These are phyloP conservation scores for Micractinium conductrix DNA, from an alignment of 139 green algal genomes.

Conservation along the genomic window DNA sequence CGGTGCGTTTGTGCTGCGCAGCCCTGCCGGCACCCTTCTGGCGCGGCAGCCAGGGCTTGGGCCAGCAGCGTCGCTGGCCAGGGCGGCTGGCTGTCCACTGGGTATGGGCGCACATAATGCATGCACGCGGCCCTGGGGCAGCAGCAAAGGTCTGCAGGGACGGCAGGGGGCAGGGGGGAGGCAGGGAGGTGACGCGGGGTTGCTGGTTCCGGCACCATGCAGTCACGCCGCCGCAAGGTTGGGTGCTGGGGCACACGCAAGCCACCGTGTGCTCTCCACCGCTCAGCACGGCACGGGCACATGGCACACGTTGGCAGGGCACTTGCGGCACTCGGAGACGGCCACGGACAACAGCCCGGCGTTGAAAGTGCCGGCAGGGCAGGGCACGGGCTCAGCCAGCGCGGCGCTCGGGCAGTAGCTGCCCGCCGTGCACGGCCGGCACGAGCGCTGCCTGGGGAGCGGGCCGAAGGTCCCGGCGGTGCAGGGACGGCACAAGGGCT, in stretches of 20 bases:
- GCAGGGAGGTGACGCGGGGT: too few relatives aligned
- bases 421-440: background rate
- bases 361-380: background rate
- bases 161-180: background rate
- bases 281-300: background rate
- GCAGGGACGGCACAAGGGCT: background rate
- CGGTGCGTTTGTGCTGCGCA: background rate
- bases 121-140: background rate
- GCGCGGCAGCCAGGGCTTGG: background rate
- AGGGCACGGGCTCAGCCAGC: background rate
- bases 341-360: background rate
- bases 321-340: background rate
- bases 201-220: too few relatives aligned
- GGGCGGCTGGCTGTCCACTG: background rate
- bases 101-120: background rate
- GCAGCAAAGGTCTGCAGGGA: background rate
- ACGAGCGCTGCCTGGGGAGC: background rate
- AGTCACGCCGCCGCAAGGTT: too few relatives aligned
- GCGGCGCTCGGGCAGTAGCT: background rate
- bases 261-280: background rate
- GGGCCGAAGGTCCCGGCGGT: background rate
- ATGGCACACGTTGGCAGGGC: background rate
- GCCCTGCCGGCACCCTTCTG: too few relatives aligned
- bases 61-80: background rate
- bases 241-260: background rate